A percentile compares a stretch with the other conserved stretches of the same genome.
Conservation (phyloP, 179 eudicot species). For the Amaranthus tricolor region DNA sequence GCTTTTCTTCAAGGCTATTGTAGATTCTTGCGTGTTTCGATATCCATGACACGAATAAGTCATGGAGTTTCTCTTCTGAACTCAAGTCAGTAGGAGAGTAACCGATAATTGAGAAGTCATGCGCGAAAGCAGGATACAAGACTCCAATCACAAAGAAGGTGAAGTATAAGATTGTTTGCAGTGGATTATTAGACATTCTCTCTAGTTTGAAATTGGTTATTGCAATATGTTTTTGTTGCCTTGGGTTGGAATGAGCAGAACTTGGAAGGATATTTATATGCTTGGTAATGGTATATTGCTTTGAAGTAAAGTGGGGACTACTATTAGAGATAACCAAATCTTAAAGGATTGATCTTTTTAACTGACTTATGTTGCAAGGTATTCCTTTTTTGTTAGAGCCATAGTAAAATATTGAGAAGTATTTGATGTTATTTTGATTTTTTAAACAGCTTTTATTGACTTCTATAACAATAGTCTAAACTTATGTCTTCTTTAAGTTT, state of each 20-base stretch:
- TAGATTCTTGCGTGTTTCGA: constrained; percentile 34
- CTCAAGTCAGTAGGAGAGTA: constrained; percentile 37
- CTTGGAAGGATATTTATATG: constrained; percentile 29
- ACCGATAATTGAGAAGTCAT: constrained; percentile 39
- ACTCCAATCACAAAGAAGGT: constrained; percentile 16
- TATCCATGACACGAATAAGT: constrained; percentile 36
- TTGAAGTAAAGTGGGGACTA: constrained; percentile 34
- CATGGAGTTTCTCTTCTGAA: constrained; percentile 29
- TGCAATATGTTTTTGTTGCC: neutral
- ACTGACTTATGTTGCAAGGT: constrained; percentile 24
- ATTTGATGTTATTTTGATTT: neutral
- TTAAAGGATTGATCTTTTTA: constrained; percentile 32
- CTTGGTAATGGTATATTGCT: constrained; percentile 26
- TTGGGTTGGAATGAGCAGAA: constrained; percentile 9
- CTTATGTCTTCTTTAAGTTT: too few species aligned
- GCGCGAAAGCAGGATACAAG: constrained; percentile 23
- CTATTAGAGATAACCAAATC: constrained; percentile 28
- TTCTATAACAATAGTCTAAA: neutral
- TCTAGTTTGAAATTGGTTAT: neutral
- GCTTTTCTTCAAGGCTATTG: constrained; percentile 36
- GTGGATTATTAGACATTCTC: constrained; percentile 20
- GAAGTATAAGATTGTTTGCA: constrained; percentile 11
- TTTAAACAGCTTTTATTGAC: neutral
- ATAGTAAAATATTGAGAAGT: constrained; percentile 9
- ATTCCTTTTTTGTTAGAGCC: constrained; percentile 19